Conservation (phyloP, 1,284 basidiomycete genomes). For the Trametes versicolor region DNA sequence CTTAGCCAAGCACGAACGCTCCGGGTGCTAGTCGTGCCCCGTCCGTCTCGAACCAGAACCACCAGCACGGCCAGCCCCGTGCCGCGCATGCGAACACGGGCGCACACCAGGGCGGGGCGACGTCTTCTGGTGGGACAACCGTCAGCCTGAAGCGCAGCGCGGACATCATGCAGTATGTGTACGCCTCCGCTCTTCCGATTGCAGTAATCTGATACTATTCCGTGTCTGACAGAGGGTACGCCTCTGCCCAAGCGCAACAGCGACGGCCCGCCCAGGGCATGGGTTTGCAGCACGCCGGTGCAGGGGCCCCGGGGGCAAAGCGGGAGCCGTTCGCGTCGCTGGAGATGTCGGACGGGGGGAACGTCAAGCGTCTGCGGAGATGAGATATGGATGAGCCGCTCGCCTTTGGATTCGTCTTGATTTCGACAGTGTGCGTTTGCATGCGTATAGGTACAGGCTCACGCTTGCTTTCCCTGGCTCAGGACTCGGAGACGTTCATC, state of each 20-base stretch:
- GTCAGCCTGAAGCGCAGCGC: constrained; percentile 49
- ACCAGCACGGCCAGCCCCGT: background rate
- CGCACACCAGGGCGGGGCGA: background rate
- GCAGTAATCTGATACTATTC: background rate
- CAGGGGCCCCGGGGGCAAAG: background rate
- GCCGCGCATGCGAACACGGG: background rate
- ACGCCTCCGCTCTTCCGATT: background rate
- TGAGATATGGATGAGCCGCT: background rate
- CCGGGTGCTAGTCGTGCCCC: background rate
- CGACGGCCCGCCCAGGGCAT: constrained; percentile 40
- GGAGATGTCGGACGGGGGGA: background rate
- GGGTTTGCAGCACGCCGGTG: background rate
- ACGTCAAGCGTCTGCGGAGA: constrained; percentile 5
- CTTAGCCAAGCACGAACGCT: background rate
- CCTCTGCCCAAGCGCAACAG: constrained; percentile 22
- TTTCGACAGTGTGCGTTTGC: constrained; percentile 55
- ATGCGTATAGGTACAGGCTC: constrained; percentile 37
- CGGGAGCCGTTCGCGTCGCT: background rate
- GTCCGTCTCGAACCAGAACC: background rate
- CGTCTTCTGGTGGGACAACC: background rate
- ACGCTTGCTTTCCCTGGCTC: background rate
- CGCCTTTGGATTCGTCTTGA: background rate
- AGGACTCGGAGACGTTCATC: too few species aligned
- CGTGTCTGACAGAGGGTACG: constrained; percentile 7
- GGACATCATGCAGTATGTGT: constrained; percentile 52